phyloP scores from a whole-genome alignment of 345 rosid species.

The Hirschfeldia incana region DNA sequence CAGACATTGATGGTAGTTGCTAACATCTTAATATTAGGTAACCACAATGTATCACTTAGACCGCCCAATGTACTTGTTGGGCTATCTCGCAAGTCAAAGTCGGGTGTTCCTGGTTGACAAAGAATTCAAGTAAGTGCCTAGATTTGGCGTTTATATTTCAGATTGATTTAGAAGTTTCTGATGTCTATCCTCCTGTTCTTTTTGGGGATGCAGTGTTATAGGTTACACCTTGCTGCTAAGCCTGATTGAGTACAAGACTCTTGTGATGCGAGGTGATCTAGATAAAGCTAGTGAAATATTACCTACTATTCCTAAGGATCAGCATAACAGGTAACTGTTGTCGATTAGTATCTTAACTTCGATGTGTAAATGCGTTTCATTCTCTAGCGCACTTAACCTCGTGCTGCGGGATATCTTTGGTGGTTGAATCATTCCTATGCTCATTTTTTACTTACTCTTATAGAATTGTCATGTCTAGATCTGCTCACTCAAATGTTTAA shows the following conservation, averaged over 20 bases:
- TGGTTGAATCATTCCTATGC: not conserved
- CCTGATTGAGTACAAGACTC: slow-evolving; percentile 92
- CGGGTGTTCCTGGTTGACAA: slow-evolving; percentile 96
- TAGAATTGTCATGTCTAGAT: not conserved
- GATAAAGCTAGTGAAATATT: slow-evolving; percentile 77
- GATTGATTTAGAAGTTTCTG: slow-evolving; percentile 18
- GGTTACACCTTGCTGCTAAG: slow-evolving; percentile 85
- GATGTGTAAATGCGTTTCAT: not conserved
- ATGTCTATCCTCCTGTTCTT: slow-evolving; percentile 14
- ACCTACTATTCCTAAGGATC: slow-evolving; percentile 84
- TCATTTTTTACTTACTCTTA: not conserved
- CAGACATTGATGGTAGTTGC: not conserved
- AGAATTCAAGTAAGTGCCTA: slow-evolving; percentile 83
- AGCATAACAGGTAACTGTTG: slow-evolving; percentile 67
- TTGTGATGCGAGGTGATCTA: slow-evolving; percentile 92
- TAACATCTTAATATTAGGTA: slow-evolving; percentile 49
- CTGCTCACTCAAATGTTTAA: slow-evolving; percentile 12
- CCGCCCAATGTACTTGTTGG: slow-evolving; percentile 98
- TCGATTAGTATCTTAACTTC: slow-evolving; percentile 11
- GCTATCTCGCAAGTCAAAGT: slow-evolving; percentile 96
- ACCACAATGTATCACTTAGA: slow-evolving; percentile 99
- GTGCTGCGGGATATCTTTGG: not conserved
- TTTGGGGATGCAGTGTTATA: slow-evolving; percentile 54
- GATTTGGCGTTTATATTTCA: slow-evolving; percentile 14
- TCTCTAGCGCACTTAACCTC: not conserved